Evolutionary conservation across 2,329 filamentous ascomycete species (phyloP), one percentile per base, ranked within the genome.

Genomic region (Aspergillus felis): DNA sequence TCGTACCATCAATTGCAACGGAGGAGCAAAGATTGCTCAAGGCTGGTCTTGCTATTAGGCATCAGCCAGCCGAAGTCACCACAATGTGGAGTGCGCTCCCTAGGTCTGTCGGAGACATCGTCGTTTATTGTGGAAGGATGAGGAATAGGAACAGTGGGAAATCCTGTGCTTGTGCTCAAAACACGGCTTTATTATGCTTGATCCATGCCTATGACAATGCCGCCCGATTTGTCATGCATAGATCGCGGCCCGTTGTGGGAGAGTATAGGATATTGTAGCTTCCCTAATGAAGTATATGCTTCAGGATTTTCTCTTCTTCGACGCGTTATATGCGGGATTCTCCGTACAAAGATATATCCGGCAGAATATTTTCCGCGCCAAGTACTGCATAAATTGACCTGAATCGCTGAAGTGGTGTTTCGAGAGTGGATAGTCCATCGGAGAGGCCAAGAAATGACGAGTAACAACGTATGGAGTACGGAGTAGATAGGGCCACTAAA

Each of bases 401-500:
- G 6, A 38, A 7, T 38, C 7, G 32, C 14, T 38, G 32, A 6
- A 38, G 14, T 17, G 14, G 12, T 35, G 29, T 17, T 35, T 35
- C 32, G 12, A 35, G 32, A 38, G 32, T 38, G 32, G 32, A 38
- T 17, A 50, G 35, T 25, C 57, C 55, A 53, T 54, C 44, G 55
- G 53, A 57, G 47, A 38, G 51, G 57, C 53, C 57, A 54, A 48
- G 54, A 29, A 38, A 61, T 44, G 32, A 54, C 51, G 28, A 51
- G 50, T 28, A 3, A 3, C 25, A 3, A 3, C 4, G 24, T 25
- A 25, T 3, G 24, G 24, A 25, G 4, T 32, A 28, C 7, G 27
- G 27, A 28, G 10, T 29, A 38, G 32, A 17, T 17, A 56, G 42
- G 60, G 63, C 58, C 68, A 73, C 70, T 74, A 64, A 70, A 76